These are phyloP conservation scores for Candida verbasci DNA, from an alignment of 805 yeast species.

Conservation along the genomic window DNA sequence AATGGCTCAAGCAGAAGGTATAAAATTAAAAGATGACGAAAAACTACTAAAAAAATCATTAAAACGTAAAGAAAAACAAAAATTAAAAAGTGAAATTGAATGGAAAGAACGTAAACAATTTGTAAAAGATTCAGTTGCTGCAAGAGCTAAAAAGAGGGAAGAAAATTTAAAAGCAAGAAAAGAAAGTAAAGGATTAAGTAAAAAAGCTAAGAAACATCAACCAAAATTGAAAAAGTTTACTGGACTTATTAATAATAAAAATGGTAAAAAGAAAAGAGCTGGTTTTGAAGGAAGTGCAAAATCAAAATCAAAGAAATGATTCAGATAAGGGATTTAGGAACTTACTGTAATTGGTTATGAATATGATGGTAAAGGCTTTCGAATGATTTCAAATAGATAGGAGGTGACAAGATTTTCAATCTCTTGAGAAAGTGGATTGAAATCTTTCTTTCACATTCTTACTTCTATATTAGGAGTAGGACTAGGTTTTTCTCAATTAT, in stretches of 20 bases:
- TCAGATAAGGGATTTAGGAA: too few species aligned
- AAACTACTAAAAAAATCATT: slow-evolving; percentile 79
- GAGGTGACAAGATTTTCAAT: too few species aligned
- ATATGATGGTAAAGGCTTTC: too few species aligned
- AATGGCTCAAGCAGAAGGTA: slow-evolving; percentile 82
- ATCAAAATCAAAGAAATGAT: slow-evolving; percentile 31
- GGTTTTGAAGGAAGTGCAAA: slow-evolving; percentile 82
- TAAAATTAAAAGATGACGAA: slow-evolving; percentile 86
- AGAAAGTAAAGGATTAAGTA: slow-evolving; percentile 68
- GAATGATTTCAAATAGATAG: too few species aligned
- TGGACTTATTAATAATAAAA: slow-evolving; percentile 44
- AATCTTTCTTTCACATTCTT: too few species aligned
- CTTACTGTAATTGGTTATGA: too few species aligned
- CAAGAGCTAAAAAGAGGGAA: slow-evolving; percentile 82
- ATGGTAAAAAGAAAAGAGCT: slow-evolving; percentile 51
- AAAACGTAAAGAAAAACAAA: slow-evolving; percentile 75
- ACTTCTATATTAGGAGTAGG: too few species aligned
- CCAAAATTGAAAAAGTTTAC: slow-evolving; percentile 65
- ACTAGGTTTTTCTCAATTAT: too few species aligned
- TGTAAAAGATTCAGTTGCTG: slow-evolving; percentile 70
- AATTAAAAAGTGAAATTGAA: slow-evolving; percentile 81
- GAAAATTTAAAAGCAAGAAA: slow-evolving; percentile 82
- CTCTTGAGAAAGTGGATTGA: too few species aligned
- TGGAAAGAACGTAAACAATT: slow-evolving; percentile 88
- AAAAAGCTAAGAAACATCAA: slow-evolving; percentile 63